These are phyloP conservation scores for Betula pendula DNA, from an alignment of 306 rosid species.

Conservation along the genomic window DNA sequence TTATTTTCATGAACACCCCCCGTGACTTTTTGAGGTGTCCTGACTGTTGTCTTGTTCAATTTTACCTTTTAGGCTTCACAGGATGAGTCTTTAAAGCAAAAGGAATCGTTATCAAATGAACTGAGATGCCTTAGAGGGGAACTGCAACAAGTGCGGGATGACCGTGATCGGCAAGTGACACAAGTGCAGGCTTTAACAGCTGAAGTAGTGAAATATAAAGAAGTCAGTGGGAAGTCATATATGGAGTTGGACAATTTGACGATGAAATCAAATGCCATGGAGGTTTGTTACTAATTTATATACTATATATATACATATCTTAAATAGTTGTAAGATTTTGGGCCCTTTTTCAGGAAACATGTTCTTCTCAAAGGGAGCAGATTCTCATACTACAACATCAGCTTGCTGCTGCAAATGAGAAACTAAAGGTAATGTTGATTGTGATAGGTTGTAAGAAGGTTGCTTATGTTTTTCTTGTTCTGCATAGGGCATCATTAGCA, in stretches of 20 bases:
- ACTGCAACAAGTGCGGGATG: slow-evolving; percentile 71
- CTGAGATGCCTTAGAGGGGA: slow-evolving; percentile 70
- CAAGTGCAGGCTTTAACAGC: slow-evolving; percentile 53
- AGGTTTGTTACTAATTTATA: slow-evolving; percentile 46
- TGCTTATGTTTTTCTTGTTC: neutral
- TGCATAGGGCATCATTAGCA: neutral
- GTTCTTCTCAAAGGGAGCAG: slow-evolving; percentile 74
- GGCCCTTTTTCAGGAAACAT: slow-evolving; percentile 52
- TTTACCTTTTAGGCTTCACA: slow-evolving; percentile 54
- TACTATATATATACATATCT: neutral
- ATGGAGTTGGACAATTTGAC: slow-evolving; percentile 63
- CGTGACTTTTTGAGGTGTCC: slow-evolving; percentile 11
- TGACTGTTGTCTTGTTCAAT: slow-evolving; percentile 5
- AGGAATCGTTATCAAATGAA: slow-evolving; percentile 49
- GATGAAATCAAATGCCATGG: slow-evolving; percentile 57
- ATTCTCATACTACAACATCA: slow-evolving; percentile 53
- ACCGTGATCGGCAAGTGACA: slow-evolving; percentile 64
- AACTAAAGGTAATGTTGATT: slow-evolving; percentile 52
- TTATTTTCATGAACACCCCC: neutral
- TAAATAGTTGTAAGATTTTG: slow-evolving; percentile 16
- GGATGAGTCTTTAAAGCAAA: slow-evolving; percentile 62
- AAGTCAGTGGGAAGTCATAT: slow-evolving; percentile 42
- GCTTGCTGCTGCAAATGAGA: slow-evolving; percentile 59
- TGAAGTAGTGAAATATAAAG: slow-evolving; percentile 55
- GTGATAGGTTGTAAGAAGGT: slow-evolving; percentile 8